Conservation (phyloP, 768 basidiomycete genomes). For the Serendipita sp. region DNA sequence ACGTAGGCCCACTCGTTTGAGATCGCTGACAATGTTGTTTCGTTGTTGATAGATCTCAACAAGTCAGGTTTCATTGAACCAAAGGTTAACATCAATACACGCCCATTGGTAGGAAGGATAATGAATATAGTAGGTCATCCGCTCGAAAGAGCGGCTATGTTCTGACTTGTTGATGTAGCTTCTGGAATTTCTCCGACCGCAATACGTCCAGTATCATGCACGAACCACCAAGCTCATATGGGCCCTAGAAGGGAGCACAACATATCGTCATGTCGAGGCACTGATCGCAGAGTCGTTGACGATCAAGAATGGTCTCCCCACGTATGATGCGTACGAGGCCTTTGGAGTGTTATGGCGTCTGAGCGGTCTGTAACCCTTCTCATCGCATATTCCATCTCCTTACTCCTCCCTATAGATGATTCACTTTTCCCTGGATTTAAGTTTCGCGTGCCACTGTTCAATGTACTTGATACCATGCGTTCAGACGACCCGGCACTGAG, state of each 20-base stretch:
- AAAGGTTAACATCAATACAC: conserved; percentile 36
- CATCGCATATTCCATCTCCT: not conserved
- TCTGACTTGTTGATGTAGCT: conserved; percentile 27
- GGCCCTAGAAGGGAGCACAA: conserved; percentile 45
- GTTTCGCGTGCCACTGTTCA: conserved; percentile 75
- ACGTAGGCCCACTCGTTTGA: conserved; percentile 47
- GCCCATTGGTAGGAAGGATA: conserved; percentile 41
- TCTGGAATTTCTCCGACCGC: conserved; percentile 52
- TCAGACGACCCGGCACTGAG: conserved; percentile 57
- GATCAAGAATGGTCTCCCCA: conserved; percentile 30
- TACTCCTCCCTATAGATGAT: conserved; percentile 42
- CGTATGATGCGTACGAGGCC: conserved; percentile 55
- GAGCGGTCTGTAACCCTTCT: conserved; percentile 36
- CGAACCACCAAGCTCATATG: conserved; percentile 73
- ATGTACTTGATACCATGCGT: conserved; percentile 68
- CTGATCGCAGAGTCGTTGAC: conserved; percentile 57
- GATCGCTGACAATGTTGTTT: conserved; percentile 46
- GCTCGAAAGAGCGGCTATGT: not conserved
- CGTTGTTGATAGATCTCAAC: conserved; percentile 39
- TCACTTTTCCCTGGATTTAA: conserved; percentile 61
- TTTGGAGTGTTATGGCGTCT: conserved; percentile 90
- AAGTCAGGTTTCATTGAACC: conserved; percentile 36
- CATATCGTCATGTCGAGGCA: conserved; percentile 54
- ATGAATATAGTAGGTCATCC: conserved; percentile 29
- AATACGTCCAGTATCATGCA: conserved; percentile 57